Evolutionary conservation across 805 yeast species (phyloP).

Genomic region (Yamadazyma takamatsuzukensis): DNA sequence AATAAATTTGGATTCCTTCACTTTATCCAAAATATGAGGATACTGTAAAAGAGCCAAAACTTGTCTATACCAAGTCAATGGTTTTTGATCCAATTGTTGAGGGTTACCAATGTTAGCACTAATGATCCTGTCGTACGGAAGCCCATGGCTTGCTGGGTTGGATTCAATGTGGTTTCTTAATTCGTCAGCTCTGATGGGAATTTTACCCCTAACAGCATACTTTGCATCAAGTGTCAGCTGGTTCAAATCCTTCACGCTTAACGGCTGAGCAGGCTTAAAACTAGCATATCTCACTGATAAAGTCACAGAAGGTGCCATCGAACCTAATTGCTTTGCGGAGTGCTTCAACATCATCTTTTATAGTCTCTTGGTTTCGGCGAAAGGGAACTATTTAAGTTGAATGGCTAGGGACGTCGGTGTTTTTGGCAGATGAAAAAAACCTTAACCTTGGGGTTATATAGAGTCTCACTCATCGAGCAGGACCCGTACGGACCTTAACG

Average conservation of each 20-base stretch:
- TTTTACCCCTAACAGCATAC: constrained; percentile 93
- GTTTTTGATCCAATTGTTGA: constrained; percentile 92
- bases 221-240: constrained; percentile 76
- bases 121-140: constrained; percentile 77
- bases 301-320: too few species aligned
- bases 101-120: constrained; percentile 97
- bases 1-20: constrained; percentile 1
- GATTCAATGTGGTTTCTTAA: constrained; percentile 51
- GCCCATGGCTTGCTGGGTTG: constrained; percentile 49
- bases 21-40: constrained; percentile 55
- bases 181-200: constrained; percentile 93
- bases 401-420: too few species aligned
- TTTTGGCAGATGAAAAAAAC: too few species aligned
- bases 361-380: too few species aligned
- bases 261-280: constrained; percentile 12
- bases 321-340: too few species aligned
- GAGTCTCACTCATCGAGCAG: too few species aligned
- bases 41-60: constrained; percentile 83
- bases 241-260: constrained; percentile 52
- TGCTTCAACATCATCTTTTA: too few species aligned
- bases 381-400: too few species aligned
- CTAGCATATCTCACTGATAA: constrained; percentile 1
- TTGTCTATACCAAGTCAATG: constrained; percentile 92
- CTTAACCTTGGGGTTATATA: too few species aligned
- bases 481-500: too few species aligned